Base-by-base conservation (phyloP, 2,329 filamentous ascomycete species). In the Fusarium tjaetaba region DNA sequence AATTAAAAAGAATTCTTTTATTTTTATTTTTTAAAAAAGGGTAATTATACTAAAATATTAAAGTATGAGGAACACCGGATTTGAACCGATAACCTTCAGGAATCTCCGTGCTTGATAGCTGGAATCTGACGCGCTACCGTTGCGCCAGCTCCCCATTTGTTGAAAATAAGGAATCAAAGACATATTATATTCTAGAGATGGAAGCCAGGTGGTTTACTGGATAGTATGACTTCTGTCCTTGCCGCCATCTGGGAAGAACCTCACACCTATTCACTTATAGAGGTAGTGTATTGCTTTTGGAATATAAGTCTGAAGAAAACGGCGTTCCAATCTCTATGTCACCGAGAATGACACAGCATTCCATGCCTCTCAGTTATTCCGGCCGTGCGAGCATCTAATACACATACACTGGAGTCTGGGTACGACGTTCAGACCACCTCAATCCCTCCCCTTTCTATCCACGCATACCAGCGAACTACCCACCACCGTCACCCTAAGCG, bases 371-470 rank as follows among this genome's bases (percentile, higher is more conserved):
- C 57, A 73, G 60, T 71, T 49, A 61, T 55, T 62, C 32, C 46
- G 65, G 60, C 68, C 41, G 48, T 49, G 55, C 51, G 43, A 65
- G 59, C 72, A 79, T 77, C 76, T 77, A 74, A 65, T 79, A 80
- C 77, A 78, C 68, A 64, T 71, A 79, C 71, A 70, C 64, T 59
- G 67, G 60, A 67, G 57, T 56, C 57, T 65, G 53, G 38, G 70
- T 70, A 64, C 69, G 42, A 41, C 49, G 63, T 64, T 57, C 65
- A 59, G 60, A 61, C 66, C 65, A 30, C 24, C 59, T 48, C 46
- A 53, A 49, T 39, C 51, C 32, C n/a, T 42, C 38, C 38, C 56
- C 49, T 55, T 63, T 77, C 76, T 76, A 77, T 78, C 59, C 51
- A 28, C 34, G 34, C 55, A 41, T 52, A 58, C 61, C 65, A 46